A percentile compares a stretch with the other conserved stretches of the same genome.
Evolutionary conservation across 1,139 yeast genomes (phyloP).

Genomic region (Blastobotrys serpentis): DNA sequence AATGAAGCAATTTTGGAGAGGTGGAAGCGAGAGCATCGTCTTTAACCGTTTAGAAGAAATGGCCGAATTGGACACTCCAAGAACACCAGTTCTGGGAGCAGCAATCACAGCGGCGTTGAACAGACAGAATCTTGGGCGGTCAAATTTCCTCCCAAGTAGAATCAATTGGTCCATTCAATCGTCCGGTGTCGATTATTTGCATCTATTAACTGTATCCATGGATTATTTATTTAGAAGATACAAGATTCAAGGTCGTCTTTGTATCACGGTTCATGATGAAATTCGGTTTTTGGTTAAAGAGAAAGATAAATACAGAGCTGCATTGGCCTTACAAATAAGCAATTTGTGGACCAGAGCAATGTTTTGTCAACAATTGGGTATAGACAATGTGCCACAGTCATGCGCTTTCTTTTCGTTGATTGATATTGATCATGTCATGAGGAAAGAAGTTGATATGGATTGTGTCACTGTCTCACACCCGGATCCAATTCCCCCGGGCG

Average conservation of each 20-base stretch:
- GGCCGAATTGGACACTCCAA: conserved; percentile 80
- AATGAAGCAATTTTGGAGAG: conserved; percentile 61
- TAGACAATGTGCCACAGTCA: conserved; percentile 85
- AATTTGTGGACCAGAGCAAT: conserved; percentile 96
- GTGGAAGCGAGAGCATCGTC: conserved; percentile 91
- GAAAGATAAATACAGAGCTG: conserved; percentile 70
- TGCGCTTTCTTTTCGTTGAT: conserved; percentile 95
- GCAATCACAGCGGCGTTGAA: conserved; percentile 85
- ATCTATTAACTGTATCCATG: conserved; percentile 82
- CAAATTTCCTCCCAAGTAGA: conserved; percentile 78
- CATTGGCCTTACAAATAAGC: conserved; percentile 80
- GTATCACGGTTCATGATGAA: conserved; percentile 94
- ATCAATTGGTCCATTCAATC: conserved; percentile 98
- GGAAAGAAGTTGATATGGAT: conserved; percentile 86
- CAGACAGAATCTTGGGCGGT: conserved; percentile 56
- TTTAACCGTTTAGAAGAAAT: conserved; percentile 86
- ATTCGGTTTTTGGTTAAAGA: conserved; percentile 75
- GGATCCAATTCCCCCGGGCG: conserved; percentile 72
- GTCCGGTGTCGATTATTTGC: conserved; percentile 95
- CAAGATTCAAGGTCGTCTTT: conserved; percentile 70
- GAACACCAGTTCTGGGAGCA: conserved; percentile 91
- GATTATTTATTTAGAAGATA: conserved; percentile 69
- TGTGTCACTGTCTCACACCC: conserved; percentile 91
- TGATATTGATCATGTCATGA: conserved; percentile 80
- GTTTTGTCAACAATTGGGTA: conserved; percentile 91